Percentiles rank a stretch among this genome's conserved stretches.
phyloP scores from a whole-genome alignment of 1,284 basidiomycete genomes.

The Polyporus tsugae region DNA sequence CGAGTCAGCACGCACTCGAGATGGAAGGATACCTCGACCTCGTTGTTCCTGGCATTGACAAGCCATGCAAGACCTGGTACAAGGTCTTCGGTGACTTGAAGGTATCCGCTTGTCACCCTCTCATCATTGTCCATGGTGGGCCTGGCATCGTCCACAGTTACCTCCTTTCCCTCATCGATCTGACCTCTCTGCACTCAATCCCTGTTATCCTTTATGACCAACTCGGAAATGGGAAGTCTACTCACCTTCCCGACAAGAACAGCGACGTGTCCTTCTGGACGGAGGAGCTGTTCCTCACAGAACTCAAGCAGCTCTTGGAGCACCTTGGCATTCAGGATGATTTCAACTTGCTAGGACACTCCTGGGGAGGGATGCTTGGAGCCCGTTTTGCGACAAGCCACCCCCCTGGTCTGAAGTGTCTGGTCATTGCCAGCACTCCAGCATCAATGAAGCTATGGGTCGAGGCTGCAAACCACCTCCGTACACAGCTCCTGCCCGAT shows the following conservation, averaged over 20 bases:
- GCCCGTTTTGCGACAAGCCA: slow-evolving; percentile 39
- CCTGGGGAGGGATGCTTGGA: slow-evolving; percentile 59
- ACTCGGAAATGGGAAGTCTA: slow-evolving; percentile 52
- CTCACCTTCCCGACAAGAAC: slow-evolving; percentile 47
- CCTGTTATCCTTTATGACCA: slow-evolving; percentile 57
- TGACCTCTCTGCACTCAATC: slow-evolving; percentile 24
- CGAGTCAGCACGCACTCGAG: not conserved
- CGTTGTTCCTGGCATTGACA: not conserved
- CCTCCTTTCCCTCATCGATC: slow-evolving; percentile 29
- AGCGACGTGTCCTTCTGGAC: slow-evolving; percentile 53
- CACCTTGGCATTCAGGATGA: slow-evolving; percentile 47
- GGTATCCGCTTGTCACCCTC: slow-evolving; percentile 33
- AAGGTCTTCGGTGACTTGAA: slow-evolving; percentile 37
- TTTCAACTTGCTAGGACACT: slow-evolving; percentile 52
- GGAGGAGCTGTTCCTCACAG: slow-evolving; percentile 54
- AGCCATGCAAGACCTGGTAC: slow-evolving; percentile 36
- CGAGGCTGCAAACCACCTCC: slow-evolving; percentile 40
- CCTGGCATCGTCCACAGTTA: slow-evolving; percentile 42
- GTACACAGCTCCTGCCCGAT: slow-evolving; percentile 47
- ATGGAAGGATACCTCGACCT: not conserved
- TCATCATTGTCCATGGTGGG: slow-evolving; percentile 51
- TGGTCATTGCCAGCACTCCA: slow-evolving; percentile 47
- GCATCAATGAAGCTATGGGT: slow-evolving; percentile 43
- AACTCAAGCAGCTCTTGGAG: slow-evolving; percentile 54
- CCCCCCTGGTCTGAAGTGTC: slow-evolving; percentile 48